Evolutionary conservation across 345 rosid species (phyloP).

Genomic region (Citrus glauca): DNA sequence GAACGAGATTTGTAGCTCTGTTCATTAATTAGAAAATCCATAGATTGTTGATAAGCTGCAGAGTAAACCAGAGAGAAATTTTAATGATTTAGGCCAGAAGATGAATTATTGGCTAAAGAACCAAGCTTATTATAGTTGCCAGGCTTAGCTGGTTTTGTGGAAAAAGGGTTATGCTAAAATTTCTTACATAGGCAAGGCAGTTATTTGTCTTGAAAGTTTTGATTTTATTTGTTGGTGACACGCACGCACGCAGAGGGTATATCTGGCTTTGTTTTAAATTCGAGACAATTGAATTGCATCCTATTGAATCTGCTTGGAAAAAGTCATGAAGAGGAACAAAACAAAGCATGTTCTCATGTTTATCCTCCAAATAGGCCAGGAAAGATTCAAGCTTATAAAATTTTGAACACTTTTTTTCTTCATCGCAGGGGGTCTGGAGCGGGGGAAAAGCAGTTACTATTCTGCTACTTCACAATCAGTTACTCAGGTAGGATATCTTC

Average conservation of each 20-base stretch:
- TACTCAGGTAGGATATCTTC: conserved; percentile 11
- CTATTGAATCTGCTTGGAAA: background rate
- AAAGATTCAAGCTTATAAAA: background rate
- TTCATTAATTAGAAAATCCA: background rate
- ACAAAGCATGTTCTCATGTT: background rate
- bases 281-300: background rate
- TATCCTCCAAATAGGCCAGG: background rate
- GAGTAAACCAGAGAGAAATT: background rate
- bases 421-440: conserved; percentile 22
- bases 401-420: background rate
- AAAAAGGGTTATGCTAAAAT: background rate
- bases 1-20: background rate
- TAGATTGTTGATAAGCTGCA: background rate
- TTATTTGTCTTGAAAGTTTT: background rate
- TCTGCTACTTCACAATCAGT: conserved; percentile 9
- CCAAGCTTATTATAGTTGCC: background rate
- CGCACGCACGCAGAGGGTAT: background rate
- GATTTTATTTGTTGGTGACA: background rate
- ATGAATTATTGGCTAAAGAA: background rate
- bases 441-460: conserved; percentile 19
- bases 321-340: background rate
- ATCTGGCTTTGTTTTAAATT: background rate
- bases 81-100: background rate
- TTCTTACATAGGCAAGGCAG: background rate
- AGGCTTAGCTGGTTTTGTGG: background rate